Base-by-base conservation (phyloP, 768 basidiomycete species). In the Pluteus cervinus region DNA sequence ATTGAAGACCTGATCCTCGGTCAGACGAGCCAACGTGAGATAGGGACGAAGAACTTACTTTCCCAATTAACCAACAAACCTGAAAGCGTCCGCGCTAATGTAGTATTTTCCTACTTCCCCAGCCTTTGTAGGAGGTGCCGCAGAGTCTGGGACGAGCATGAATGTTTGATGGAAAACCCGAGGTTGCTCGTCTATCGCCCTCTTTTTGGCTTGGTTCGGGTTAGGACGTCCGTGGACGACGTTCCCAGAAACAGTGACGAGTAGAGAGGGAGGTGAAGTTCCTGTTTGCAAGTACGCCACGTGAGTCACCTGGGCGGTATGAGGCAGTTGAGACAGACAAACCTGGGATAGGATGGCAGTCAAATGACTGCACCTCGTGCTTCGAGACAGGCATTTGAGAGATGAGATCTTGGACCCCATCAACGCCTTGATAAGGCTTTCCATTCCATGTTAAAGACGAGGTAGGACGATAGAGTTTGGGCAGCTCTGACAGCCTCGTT, bases 321-420 rank as follows among this genome's bases (percentile, higher is more conserved):
- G 35, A 31, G 18, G 32, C 14, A 21, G 12, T 10, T 23, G 10
- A 29, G 31, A 52, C 60, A 37, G 24, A 53, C 60, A 36, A 39
- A 84, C 88, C 86, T 59, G 86, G 84, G 42, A 91, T 87, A 24
- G 89, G 84, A 56, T 91, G 88, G 49, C 89, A 91, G 54, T 91
- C 89, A 46, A 87, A 88, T 12, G 85, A 87, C 55, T 86, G 82
- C 14, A 91, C 71, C 41, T 91, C 89, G 48, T 91, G 88, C 46
- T 79, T 85, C 18, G 87, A 86, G 14, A 65, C 63, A 2, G 86
- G 86, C 79, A 87, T 87, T 36, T 74, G 75, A 46, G 73, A 61
- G 16, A 87, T 68, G 29, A 89, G 69, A 40, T 76, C 68, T 38
- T 69, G 71, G 31, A 90, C 65, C 3, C 81, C 85, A 15, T 81